Base-by-base conservation (phyloP, 805 yeast species). In the Limtongia smithiae region DNA sequence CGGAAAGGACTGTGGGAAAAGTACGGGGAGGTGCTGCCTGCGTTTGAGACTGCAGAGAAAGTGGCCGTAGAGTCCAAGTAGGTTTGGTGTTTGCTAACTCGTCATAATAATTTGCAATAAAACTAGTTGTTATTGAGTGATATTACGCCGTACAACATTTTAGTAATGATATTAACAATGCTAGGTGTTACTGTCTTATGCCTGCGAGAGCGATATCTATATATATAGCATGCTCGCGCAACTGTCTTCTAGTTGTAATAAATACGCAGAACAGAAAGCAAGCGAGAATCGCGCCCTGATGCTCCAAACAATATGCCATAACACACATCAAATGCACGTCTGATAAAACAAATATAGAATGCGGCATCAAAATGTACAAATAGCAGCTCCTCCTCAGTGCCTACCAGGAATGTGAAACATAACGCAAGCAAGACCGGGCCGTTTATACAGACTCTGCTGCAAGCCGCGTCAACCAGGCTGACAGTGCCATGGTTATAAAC, bases 1-100 rank as follows among this genome's bases (percentile, higher is more conserved):
- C 30, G 57, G 25, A 22, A 35, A 24, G 59, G 58, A 2, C 37
- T 56, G 20, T 55, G 55, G 54, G 59, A 56, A 27, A 25, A 42
- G 7, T 56, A 56, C 32, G 59, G 57, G 17, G 48, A 12, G 12
- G 54, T 41, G 2, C 24, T 55, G 38, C 27, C 35, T n/a, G 36
- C 45, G 27, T 56, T 57, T 30, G 47, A 35, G 18, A 20, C 39
- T 31, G 53, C 51, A 17, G 57, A 55, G 24, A 21, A 47, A 22
- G 31, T 51, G 4, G 51, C 46, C 2, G 38, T 44, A 2, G 18
- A 7, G 24, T 41, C 22, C 7, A 11, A 31, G 37, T 31, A 6
- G 22, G n/a, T 15, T 7, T 25, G 3, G 33, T 41, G 17, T 17
- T 37, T 12, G n/a, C 12, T 11, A n/a, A 8, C 6, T 40, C 20